Conservation (phyloP, 805 yeast species). For the Ogataea parapolymorpha region DNA sequence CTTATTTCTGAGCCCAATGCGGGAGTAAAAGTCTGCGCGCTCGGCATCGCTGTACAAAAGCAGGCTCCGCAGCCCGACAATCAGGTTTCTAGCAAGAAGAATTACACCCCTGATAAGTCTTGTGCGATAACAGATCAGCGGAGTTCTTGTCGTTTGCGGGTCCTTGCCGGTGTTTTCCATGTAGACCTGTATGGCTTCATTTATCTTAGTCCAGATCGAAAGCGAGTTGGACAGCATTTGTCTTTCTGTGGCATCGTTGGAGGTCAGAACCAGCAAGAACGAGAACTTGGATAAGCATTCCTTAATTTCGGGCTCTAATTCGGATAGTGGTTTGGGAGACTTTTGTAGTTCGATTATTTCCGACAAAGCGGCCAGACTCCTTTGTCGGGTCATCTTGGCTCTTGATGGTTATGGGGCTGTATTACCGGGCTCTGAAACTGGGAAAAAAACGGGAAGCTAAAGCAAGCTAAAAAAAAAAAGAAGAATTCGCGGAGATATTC, state of each 20-base stretch:
- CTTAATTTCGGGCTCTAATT: slow-evolving; percentile 1
- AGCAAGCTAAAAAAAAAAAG: neutral
- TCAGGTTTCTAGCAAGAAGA: slow-evolving; percentile 23
- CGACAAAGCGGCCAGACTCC: slow-evolving; percentile 16
- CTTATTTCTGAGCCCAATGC: slow-evolving; percentile 10
- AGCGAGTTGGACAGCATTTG: slow-evolving; percentile 18
- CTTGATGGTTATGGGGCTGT: too few relatives aligned
- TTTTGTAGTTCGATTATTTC: slow-evolving; percentile 12
- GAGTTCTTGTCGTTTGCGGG: neutral
- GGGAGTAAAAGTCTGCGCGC: slow-evolving; percentile 8
- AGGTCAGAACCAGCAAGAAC: slow-evolving; percentile 12
- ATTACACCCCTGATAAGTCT: slow-evolving; percentile 24
- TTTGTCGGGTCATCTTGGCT: slow-evolving; percentile 15
- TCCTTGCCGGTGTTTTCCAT: neutral
- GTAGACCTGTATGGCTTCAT: slow-evolving; percentile 11
- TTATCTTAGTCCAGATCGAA: slow-evolving; percentile 22
- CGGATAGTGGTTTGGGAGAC: neutral
- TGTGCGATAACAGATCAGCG: slow-evolving; percentile 6
- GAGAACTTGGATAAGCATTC: slow-evolving; percentile 17
- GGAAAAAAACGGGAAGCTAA: neutral
- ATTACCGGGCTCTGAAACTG: too few relatives aligned
- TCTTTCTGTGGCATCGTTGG: slow-evolving; percentile 15
- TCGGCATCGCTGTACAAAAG: slow-evolving; percentile 8
- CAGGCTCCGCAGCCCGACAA: slow-evolving; percentile 19
- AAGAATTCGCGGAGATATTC: neutral